Evolutionary conservation across 1,284 basidiomycete species (phyloP).

Genomic region (Fomitiporia mediterranea): DNA sequence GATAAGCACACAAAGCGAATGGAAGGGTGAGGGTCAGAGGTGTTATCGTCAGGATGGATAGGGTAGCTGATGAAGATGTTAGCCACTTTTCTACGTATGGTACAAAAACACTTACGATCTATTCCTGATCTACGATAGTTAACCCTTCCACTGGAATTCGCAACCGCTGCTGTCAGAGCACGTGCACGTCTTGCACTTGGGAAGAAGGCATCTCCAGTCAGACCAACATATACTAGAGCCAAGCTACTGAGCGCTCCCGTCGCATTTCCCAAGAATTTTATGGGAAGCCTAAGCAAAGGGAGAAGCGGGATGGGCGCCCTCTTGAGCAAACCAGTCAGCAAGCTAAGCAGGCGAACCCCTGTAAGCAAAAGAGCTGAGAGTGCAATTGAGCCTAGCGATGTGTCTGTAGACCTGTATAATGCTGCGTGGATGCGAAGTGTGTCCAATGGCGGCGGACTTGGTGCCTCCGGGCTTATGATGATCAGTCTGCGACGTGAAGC

Average conservation of each 20-base stretch:
- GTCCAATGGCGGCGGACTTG: constrained; percentile 48
- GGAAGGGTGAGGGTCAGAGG: constrained; percentile 78
- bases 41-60: constrained; percentile 74
- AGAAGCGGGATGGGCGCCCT: constrained; percentile 37
- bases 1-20: constrained; percentile 77
- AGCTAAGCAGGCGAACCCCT: constrained; percentile 50
- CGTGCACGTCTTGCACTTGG: constrained; percentile 65
- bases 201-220: constrained; percentile 85
- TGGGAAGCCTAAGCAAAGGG: constrained; percentile 44
- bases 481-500: constrained; percentile 10
- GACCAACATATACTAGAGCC: constrained; percentile 79
- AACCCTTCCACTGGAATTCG: constrained; percentile 33
- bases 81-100: constrained; percentile 3
- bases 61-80: constrained; percentile 43
- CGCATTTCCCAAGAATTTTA: constrained; percentile 50
- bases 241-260: constrained; percentile 78
- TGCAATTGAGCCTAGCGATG: constrained; percentile 76
- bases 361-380: constrained; percentile 77
- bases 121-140: constrained; percentile 47
- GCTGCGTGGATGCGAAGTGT: constrained; percentile 76
- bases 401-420: constrained; percentile 72
- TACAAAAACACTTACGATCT: constrained; percentile 45
- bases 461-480: constrained; percentile 41
- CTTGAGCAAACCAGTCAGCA: constrained; percentile 47
- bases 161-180: constrained; percentile 49